Conservation (phyloP, 139 green algal species). For the Chlamydomonas eustigma region DNA sequence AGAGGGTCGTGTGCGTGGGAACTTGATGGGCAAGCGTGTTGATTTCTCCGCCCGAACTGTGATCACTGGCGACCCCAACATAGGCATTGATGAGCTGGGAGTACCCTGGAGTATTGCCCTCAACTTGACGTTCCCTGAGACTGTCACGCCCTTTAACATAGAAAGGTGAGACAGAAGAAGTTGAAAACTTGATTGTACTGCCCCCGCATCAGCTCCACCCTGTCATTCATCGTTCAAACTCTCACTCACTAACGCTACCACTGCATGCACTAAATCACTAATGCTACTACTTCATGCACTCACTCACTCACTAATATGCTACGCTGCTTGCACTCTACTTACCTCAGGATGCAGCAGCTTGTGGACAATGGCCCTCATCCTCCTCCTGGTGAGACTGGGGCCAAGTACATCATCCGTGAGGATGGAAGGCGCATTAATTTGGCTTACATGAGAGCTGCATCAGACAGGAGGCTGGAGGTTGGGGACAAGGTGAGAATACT, state of each 20-base stretch:
- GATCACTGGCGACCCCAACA: conserved; percentile 94
- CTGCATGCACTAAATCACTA: too few species aligned
- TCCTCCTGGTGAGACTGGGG: conserved; percentile 89
- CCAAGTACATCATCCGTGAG: conserved; percentile 94
- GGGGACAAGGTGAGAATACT: conserved; percentile 46
- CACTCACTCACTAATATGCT: conserved; percentile 2
- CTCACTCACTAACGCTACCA: too few species aligned
- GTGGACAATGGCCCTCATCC: conserved; percentile 95
- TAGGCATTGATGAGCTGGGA: conserved; percentile 92
- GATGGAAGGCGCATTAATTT: conserved; percentile 94
- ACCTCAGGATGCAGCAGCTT: conserved; percentile 73
- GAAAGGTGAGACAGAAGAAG: conserved; percentile 32
- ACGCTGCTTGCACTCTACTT: background rate
- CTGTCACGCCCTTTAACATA: conserved; percentile 84
- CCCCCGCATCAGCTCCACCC: background rate
- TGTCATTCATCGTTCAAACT: background rate
- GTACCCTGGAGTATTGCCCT: conserved; percentile 96
- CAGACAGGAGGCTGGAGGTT: conserved; percentile 37
- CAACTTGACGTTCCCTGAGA: conserved; percentile 98
- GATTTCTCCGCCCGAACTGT: conserved; percentile 97
- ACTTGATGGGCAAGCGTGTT: conserved; percentile 99
- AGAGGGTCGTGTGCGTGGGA: conserved; percentile 89
- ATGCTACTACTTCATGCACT: background rate
- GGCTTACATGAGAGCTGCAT: conserved; percentile 60
- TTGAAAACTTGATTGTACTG: background rate